A percentile compares a stretch with the other conserved stretches of the same genome.
These are phyloP conservation scores for Neodidymelliopsis sp. DNA, from an alignment of 2,329 filamentous ascomycete genomes.

Conservation along the genomic window DNA sequence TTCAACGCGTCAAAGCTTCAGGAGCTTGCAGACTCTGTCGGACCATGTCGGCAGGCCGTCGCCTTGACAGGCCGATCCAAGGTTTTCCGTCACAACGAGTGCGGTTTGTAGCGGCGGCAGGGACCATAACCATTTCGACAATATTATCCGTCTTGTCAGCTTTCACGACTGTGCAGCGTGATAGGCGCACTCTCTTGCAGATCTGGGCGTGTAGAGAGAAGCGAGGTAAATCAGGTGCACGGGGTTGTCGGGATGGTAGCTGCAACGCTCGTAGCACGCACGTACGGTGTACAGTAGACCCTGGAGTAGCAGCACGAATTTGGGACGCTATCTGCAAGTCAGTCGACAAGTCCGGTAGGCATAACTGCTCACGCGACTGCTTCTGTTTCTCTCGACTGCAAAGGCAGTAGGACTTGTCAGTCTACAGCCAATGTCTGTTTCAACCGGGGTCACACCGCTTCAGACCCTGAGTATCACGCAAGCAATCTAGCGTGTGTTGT, in stretches of 20 bases:
- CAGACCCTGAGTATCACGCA: constrained; percentile 28
- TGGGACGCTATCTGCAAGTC: neutral
- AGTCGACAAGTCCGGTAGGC: constrained; percentile 8
- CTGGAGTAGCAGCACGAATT: neutral
- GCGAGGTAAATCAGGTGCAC: neutral
- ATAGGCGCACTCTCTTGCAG: constrained; percentile 1
- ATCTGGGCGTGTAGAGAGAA: neutral
- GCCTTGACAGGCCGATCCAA: constrained; percentile 9
- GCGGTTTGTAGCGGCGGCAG: constrained; percentile 13
- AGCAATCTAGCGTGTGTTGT: constrained; percentile 15
- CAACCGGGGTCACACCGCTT: constrained; percentile 34
- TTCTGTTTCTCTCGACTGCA: constrained; percentile 4
- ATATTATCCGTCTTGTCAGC: neutral
- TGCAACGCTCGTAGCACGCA: neutral
- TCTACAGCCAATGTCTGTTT: constrained; percentile 3
- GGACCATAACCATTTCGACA: neutral
- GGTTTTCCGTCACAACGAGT: constrained; percentile 4
- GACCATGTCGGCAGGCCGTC: constrained; percentile 15
- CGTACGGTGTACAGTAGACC: neutral
- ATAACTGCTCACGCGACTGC: constrained; percentile 37
- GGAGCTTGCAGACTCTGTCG: constrained; percentile 15
- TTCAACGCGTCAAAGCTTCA: constrained; percentile 21
- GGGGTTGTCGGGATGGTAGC: neutral
- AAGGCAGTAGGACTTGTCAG: neutral
- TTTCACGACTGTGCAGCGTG: neutral